Percentiles rank a stretch among this genome's conserved stretches.
phyloP scores from a whole-genome alignment of 768 basidiomycete species.

The Boletus pseudopeckii region DNA sequence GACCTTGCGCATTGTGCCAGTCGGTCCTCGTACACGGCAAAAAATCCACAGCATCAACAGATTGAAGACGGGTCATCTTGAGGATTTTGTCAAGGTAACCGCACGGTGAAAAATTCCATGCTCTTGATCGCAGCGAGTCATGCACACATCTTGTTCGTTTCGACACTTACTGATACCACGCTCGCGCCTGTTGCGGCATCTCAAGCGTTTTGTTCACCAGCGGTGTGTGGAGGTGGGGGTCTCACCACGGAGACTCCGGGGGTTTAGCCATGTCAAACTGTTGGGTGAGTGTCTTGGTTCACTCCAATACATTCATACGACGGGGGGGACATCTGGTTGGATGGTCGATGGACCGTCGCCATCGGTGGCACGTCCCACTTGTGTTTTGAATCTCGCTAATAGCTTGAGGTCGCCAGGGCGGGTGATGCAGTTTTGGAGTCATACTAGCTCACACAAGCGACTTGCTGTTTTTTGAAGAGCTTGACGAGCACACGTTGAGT shows the following conservation, averaged over 20 bases:
- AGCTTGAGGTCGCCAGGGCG: conserved; percentile 4
- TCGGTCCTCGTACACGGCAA: not conserved
- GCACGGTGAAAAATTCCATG: conserved; percentile 28
- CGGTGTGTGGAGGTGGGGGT: not conserved
- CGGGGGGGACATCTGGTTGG: conserved; percentile 20
- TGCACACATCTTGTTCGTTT: conserved; percentile 18
- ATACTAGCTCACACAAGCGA: conserved; percentile 29
- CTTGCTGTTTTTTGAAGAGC: conserved; percentile 20
- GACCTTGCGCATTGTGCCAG: not conserved
- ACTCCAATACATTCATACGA: conserved; percentile 24
- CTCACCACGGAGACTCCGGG: not conserved
- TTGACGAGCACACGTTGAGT: conserved; percentile 31
- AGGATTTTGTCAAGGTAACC: conserved; percentile 8
- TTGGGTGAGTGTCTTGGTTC: conserved; percentile 32
- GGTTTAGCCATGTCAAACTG: conserved; percentile 14
- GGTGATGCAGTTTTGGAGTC: conserved; percentile 14
- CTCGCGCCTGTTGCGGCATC: conserved; percentile 15
- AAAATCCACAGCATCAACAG: conserved; percentile 6
- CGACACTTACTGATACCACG: conserved; percentile 22
- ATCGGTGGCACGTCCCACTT: not conserved
- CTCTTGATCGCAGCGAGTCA: conserved; percentile 21
- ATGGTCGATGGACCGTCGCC: not conserved
- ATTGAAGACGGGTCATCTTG: conserved; percentile 3
- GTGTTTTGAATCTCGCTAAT: conserved; percentile 1
- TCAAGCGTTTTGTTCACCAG: conserved; percentile 14